Conservation (phyloP, 306 rosid species). For the Bauhinia variegata region DNA sequence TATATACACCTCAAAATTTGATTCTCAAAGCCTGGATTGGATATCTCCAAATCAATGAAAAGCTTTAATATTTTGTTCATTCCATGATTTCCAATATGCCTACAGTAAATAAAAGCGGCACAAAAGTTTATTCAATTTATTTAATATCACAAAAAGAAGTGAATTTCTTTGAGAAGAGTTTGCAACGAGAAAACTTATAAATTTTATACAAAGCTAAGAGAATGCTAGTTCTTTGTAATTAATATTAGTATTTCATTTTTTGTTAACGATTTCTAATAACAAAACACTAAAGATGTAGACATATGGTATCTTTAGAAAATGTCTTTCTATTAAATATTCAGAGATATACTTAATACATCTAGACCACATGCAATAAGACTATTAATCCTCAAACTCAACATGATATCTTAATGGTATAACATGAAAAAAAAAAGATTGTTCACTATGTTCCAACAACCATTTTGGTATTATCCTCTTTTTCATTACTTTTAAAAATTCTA, state of each 20-base stretch:
- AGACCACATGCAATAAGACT: neutral
- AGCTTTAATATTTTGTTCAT: neutral
- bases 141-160: no score
- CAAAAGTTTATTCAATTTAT: no score
- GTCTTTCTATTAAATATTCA: constrained; percentile 42
- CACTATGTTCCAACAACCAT: constrained; percentile 49
- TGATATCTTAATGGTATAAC: neutral
- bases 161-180: neutral
- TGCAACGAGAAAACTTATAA: constrained; percentile 5
- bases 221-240: constrained; percentile 20
- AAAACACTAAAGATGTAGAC: no score
- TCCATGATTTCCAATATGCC: no score
- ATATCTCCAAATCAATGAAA: no score
- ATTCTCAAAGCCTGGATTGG: no score
- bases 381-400: neutral
- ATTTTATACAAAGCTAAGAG: constrained; percentile 35
- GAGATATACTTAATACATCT: constrained; percentile 43
- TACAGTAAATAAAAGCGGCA: no score
- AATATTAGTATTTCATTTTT: no score
- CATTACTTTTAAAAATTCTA: constrained; percentile 32
- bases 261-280: no score
- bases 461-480: constrained; percentile 39
- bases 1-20: no score
- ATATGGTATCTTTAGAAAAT: constrained; percentile 43
- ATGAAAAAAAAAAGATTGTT: constrained; percentile 11